A percentile compares a stretch with the other conserved stretches of the same genome.
These are phyloP conservation scores for Chaetomium cochliodes DNA, from an alignment of 495 filamentous ascomycete genomes.

Conservation along the genomic window DNA sequence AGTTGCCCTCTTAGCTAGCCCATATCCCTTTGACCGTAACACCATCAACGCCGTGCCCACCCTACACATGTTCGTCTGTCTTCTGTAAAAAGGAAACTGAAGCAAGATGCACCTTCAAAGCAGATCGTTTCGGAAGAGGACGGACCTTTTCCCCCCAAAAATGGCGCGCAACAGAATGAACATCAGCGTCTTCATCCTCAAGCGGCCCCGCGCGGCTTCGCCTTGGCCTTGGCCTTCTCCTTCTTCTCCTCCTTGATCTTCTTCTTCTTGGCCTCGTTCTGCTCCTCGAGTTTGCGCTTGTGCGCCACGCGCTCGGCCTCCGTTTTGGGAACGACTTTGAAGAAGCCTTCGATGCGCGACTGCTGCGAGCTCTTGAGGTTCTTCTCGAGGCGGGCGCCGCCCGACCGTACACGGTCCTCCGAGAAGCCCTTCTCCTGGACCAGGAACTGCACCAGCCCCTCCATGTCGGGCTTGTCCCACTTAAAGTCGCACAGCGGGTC, in stretches of 20 bases:
- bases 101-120: constrained; percentile 4
- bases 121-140: neutral
- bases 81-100: neutral
- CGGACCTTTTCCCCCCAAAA: neutral
- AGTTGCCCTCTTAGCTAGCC: neutral
- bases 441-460: constrained; percentile 83
- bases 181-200: neutral
- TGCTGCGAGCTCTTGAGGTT: constrained; percentile 87
- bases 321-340: constrained; percentile 88
- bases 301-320: constrained; percentile 74
- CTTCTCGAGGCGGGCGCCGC: constrained; percentile 74
- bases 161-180: neutral
- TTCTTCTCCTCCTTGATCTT: constrained; percentile 90
- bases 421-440: constrained; percentile 94
- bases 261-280: constrained; percentile 86
- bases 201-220: constrained; percentile 62
- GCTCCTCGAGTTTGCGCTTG: constrained; percentile 92
- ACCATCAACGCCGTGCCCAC: constrained; percentile 18
- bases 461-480: constrained; percentile 90
- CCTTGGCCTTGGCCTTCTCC: constrained; percentile 85
- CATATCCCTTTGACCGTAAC: neutral
- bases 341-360: constrained; percentile 92
- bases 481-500: constrained; percentile 91
- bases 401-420: constrained; percentile 83
- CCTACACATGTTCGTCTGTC: neutral